phyloP scores from a whole-genome alignment of 345 rosid species.

The Eucalyptus marginata region DNA sequence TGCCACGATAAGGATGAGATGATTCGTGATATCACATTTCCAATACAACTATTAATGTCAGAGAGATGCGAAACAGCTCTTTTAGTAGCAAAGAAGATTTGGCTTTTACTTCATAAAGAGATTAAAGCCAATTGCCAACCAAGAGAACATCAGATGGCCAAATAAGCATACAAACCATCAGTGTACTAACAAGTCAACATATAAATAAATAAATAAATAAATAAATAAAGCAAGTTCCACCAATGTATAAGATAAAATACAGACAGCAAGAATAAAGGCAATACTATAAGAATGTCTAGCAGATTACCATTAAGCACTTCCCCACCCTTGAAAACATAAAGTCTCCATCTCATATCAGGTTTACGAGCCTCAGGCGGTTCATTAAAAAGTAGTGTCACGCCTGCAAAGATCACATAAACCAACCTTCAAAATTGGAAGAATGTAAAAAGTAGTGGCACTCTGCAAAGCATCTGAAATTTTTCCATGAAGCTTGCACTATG shows the following conservation, averaged over 20 bases:
- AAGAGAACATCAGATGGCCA: neutral
- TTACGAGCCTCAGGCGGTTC: constrained; percentile 93
- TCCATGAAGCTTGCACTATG: neutral
- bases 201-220: neutral
- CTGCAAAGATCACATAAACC: constrained; percentile 12
- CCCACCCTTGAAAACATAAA: constrained; percentile 82
- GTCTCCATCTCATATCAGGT: constrained; percentile 84
- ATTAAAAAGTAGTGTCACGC: constrained; percentile 73
- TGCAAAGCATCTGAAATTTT: neutral
- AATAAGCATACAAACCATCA: neutral
- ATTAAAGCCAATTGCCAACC: neutral
- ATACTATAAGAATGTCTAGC: neutral
- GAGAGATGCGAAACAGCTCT: neutral
- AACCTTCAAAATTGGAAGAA: neutral
- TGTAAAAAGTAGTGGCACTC: neutral
- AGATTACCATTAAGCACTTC: constrained; percentile 68
- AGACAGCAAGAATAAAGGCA: neutral
- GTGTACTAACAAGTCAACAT: neutral
- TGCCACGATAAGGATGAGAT: neutral
- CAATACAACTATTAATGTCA: neutral
- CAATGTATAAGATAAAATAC: neutral
- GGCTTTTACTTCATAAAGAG: neutral
- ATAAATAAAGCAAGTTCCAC: neutral
- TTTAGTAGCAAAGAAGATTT: neutral
- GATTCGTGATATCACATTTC: neutral